Percentiles rank a stretch among this genome's conserved stretches.
These are phyloP conservation scores for Blumeria hordei DNA, from an alignment of 2,329 filamentous ascomycete species.

Conservation along the genomic window DNA sequence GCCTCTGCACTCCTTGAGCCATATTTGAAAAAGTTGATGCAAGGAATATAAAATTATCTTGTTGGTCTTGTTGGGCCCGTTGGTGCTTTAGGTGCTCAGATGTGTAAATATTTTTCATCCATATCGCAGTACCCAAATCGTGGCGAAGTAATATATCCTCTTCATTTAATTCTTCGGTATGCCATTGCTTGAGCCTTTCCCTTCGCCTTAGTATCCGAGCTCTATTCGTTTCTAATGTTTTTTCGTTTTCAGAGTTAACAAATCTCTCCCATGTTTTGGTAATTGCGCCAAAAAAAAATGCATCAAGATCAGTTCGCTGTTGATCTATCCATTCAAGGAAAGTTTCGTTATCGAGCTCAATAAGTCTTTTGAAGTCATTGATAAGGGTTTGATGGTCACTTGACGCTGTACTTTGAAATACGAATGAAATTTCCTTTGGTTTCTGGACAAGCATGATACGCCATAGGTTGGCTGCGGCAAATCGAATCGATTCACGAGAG, in stretches of 20 bases:
- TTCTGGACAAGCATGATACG: conserved; percentile 88
- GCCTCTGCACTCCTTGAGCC: conserved; percentile 51
- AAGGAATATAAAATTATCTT: conserved; percentile 66
- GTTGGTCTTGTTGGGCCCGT: conserved; percentile 69
- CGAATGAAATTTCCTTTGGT: conserved; percentile 50
- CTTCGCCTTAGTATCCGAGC: conserved; percentile 48
- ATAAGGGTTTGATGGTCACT: conserved; percentile 48
- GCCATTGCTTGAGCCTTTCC: conserved; percentile 65
- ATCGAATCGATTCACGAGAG: conserved; percentile 36
- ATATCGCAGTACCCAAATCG: conserved; percentile 65
- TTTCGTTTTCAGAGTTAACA: conserved; percentile 57
- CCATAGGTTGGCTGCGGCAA: conserved; percentile 63
- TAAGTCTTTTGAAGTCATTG: conserved; percentile 58
- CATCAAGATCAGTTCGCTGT: conserved; percentile 54
- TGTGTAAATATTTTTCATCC: conserved; percentile 87
- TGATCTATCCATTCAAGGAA: conserved; percentile 78
- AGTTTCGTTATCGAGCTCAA: conserved; percentile 68
- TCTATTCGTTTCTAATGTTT: conserved; percentile 51
- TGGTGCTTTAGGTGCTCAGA: conserved; percentile 86
- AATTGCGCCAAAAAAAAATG: conserved; percentile 59
- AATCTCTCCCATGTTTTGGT: conserved; percentile 76
- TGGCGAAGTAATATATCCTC: conserved; percentile 61
- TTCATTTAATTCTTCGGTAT: conserved; percentile 37
- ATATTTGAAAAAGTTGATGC: conserved; percentile 54
- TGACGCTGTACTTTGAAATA: conserved; percentile 48